phyloP scores from a whole-genome alignment of 768 basidiomycete species.

The Termitomyces sp. region DNA sequence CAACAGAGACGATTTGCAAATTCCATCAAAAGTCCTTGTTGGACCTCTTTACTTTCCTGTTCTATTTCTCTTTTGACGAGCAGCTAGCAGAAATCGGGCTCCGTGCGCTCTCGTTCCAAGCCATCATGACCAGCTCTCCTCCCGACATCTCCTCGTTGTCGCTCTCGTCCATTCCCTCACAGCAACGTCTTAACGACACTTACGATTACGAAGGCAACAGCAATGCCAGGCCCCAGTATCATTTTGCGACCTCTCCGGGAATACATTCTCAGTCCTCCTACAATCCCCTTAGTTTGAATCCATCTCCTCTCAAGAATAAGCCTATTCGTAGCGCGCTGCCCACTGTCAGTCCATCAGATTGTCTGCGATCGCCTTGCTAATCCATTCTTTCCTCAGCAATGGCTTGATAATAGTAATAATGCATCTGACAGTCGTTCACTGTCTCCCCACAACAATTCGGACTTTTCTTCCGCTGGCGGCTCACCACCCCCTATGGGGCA shows the following conservation, averaged over 20 bases:
- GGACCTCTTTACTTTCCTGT: conserved; percentile 18
- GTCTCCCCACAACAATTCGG: conserved; percentile 84
- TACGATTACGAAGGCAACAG: conserved; percentile 75
- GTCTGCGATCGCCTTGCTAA: conserved; percentile 13
- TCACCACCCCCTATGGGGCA: conserved; percentile 61
- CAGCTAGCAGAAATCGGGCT: conserved; percentile 21
- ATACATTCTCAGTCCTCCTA: conserved; percentile 53
- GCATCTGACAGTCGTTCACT: conserved; percentile 70
- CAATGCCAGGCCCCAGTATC: conserved; percentile 58
- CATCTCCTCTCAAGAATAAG: conserved; percentile 76
- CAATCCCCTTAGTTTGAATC: conserved; percentile 54
- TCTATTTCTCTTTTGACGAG: conserved; percentile 29
- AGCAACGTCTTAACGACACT: conserved; percentile 82
- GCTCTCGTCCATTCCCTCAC: conserved; percentile 65
- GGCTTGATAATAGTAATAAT: conserved; percentile 64
- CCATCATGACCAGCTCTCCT: conserved; percentile 76
- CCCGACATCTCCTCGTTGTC: conserved; percentile 79
- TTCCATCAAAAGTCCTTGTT: conserved; percentile 14
- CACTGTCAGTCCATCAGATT: conserved; percentile 48
- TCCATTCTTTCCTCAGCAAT: conserved; percentile 55
- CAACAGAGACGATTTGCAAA: conserved; percentile 22
- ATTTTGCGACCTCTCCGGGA: conserved; percentile 61
- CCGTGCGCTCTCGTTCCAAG: conserved; percentile 19
- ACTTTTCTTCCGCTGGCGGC: conserved; percentile 84
- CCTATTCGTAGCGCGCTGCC: conserved; percentile 68